Conservation (phyloP, 2,329 filamentous ascomycete species). For the Talaromyces sp. region DNA sequence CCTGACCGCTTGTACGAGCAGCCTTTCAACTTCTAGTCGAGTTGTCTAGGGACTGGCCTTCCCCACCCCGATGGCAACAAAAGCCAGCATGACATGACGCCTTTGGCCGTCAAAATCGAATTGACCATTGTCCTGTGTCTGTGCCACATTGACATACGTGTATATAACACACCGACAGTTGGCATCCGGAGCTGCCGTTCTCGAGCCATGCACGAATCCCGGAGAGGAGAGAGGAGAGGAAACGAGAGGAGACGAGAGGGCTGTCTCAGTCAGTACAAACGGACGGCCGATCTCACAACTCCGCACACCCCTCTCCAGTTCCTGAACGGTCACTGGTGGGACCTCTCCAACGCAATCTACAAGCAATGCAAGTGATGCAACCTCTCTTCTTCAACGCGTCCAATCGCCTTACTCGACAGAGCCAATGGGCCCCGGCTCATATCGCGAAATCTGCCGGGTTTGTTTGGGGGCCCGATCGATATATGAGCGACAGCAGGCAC, state of each 20-base stretch:
- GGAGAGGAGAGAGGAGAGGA: not conserved
- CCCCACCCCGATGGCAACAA: not conserved
- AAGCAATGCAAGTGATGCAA: not conserved
- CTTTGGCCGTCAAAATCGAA: not conserved
- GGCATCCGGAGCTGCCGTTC: not conserved
- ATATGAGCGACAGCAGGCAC: not conserved
- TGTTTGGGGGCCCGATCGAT: not conserved
- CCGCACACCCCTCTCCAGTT: not conserved
- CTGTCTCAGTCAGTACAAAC: not conserved
- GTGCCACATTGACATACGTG: not conserved
- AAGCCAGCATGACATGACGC: not conserved
- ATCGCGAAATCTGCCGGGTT: not conserved
- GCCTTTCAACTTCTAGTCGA: not conserved
- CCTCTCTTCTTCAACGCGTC: not conserved
- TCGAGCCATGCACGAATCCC: not conserved
- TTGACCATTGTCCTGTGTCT: not conserved
- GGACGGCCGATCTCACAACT: not conserved
- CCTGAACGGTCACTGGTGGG: not conserved
- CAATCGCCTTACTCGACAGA: not conserved
- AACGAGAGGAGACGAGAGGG: too few species aligned
- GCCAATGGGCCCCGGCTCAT: not conserved
- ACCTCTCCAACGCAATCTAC: not conserved
- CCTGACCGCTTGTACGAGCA: not conserved
- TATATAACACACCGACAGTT: not conserved
- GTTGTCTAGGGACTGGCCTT: not conserved